Base-by-base conservation (phyloP, 1,284 basidiomycete genomes). In the Lentinula novae-zelandiae region DNA sequence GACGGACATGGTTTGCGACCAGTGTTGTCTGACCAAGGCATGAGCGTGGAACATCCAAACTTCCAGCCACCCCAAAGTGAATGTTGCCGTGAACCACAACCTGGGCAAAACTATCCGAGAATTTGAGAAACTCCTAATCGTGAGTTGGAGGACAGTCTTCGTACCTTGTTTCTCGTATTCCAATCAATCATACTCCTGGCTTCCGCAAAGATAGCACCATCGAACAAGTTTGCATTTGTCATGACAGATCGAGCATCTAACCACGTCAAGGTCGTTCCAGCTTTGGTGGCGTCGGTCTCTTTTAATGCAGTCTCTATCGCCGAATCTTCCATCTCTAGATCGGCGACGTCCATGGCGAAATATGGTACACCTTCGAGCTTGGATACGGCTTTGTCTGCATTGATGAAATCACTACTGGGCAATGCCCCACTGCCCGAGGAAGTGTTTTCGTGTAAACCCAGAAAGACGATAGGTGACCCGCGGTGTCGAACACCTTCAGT, bases 51-150 rank as follows among this genome's bases (percentile, higher is more conserved):
- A 71, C 96, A 99, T 6, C 83, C 82, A 3, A 95, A 76, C 75
- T 99, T 99, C 94, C 95, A 98, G 0, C 96, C 96, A 4, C 87
- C 94, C 95, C 96, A 98, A 64, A 94, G 81, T 0, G 93, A 92
- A 71, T 95, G 93, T 0, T 89, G 86, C 3, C 81, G 82, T 0
- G 88, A 84, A 1, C 95, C 93, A 72, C 96, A 98, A 0, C 84
- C 88, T 1, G 95, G 83, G 71, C 96, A 99, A 75, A 92, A 97
- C 88, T 93, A 61, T 66, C 20, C 66, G 63, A 46, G 20, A 40
- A 39, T 53, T 15, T 62, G 36, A 62, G 64, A 46, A 54, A 48
- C 2, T 31, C 22, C 20, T 27, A 38, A 39, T 15, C 48, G 22
- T 20, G 12, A 51, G 17, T 51, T 42, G 50, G 38, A 34, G 8